Evolutionary conservation across 1,284 basidiomycete species (phyloP), one percentile per base, ranked within the genome.

Genomic region (Rhodotorula sp.): DNA sequence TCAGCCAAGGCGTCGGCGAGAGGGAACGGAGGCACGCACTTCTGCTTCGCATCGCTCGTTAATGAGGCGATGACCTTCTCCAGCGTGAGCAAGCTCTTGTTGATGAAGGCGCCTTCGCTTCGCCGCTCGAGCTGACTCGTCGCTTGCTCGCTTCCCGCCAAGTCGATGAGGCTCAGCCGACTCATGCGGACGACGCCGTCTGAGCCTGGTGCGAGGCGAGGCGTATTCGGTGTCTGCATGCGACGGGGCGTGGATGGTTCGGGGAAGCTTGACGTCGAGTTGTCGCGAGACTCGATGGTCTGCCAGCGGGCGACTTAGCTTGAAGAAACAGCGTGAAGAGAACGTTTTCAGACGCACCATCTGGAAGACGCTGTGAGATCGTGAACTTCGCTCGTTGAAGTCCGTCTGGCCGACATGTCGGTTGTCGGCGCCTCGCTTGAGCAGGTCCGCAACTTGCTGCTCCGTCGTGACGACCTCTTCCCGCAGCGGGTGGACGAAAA

Each of bases 61-160:
- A 95, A 83, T 11, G 91, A 94, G 0, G 88, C 87, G 72, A 96
- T 95, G 73, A 95, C 93, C 18, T 88, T 87, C 46, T 93, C 92
- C 15, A 96, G 86, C 1, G 93, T 95, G 26, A 96, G 84, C 67
- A 96, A 83, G 81, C 60, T 89, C 16, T 89, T 92, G 76, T 95
- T 95, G 81, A 96, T 97, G 78, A 93, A 94, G 78, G 90, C 91
- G 34, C 94, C 94, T 80, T 97, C 94, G 63, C 89, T 85, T 31
- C 93, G 92, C 62, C 94, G 83, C 68, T 95, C 92, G 79, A 92
- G 94, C 81, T 94, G 92, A 13, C 89, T 91, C 3, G 94, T 95
- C 4, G 94, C 93, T 79, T 90, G 93, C 79, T 99, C 95, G 1
- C 92, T 95, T 1, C 95, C 95, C 56, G 95, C 95, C n/a, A 99